These are phyloP conservation scores for Floccularia luteovirens DNA, from an alignment of 768 basidiomycete genomes.

Conservation along the genomic window DNA sequence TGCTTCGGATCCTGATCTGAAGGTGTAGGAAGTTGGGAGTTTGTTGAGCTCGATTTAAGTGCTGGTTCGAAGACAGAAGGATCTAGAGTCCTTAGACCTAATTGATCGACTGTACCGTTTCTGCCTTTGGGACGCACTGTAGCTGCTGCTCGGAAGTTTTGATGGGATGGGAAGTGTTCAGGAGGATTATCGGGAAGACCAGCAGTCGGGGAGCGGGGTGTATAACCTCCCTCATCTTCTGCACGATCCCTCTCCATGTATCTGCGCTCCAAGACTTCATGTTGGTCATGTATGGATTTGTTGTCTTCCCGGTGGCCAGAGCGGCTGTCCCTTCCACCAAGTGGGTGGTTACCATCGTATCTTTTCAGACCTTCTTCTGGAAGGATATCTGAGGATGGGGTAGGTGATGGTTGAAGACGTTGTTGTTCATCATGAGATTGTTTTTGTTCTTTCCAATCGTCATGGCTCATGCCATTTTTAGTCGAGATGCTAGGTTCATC, in stretches of 20 bases:
- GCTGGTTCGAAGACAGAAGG: slow-evolving; percentile 44
- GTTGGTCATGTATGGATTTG: slow-evolving; percentile 24
- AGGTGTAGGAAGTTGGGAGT: slow-evolving; percentile 8
- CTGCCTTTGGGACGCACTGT: slow-evolving; percentile 42
- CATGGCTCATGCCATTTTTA: slow-evolving; percentile 21
- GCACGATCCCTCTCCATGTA: slow-evolving; percentile 29
- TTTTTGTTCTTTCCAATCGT: slow-evolving; percentile 24
- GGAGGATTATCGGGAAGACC: slow-evolving; percentile 44
- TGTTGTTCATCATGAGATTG: slow-evolving; percentile 23
- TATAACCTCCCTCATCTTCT: slow-evolving; percentile 50
- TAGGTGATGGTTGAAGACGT: slow-evolving; percentile 34
- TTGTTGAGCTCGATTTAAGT: slow-evolving; percentile 13
- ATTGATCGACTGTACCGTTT: slow-evolving; percentile 52
- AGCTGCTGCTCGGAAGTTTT: slow-evolving; percentile 2
- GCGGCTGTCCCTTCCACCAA: slow-evolving; percentile 30
- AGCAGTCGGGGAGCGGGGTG: slow-evolving; percentile 61
- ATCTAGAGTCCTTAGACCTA: slow-evolving; percentile 55
- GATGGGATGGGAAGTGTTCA: slow-evolving; percentile 8
- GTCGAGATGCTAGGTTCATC: slow-evolving; percentile 40
- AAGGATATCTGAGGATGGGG: slow-evolving; percentile 48
- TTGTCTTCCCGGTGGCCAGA: slow-evolving; percentile 32
- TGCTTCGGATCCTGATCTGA: slow-evolving; percentile 20
- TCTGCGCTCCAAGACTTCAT: slow-evolving; percentile 21
- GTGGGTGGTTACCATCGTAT: slow-evolving; percentile 17
- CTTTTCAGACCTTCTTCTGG: slow-evolving; percentile 27